A percentile compares a stretch with the other conserved stretches of the same genome.
phyloP scores from a whole-genome alignment of 257 asterid genomes.

The Jasminum sambac region DNA sequence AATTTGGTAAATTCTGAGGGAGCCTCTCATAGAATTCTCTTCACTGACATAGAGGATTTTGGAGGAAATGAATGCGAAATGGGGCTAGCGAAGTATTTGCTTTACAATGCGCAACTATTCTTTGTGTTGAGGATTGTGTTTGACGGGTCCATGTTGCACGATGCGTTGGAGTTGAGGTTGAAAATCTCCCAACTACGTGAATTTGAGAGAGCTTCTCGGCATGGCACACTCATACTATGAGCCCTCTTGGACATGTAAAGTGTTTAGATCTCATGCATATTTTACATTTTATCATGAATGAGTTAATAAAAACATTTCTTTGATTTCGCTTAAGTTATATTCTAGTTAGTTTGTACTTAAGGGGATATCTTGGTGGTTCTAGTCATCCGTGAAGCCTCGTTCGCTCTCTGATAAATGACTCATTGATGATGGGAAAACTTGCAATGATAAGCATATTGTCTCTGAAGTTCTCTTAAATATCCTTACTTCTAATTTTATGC shows the following conservation, averaged over 20 bases:
- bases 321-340: no score
- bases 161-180: neutral
- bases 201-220: constrained; percentile 16
- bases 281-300: no score
- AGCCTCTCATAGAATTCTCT: neutral
- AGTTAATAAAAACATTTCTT: no score
- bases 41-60: constrained; percentile 5
- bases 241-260: neutral
- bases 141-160: neutral
- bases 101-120: neutral
- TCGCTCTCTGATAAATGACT: no score
- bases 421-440: no score
- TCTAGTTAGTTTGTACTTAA: no score
- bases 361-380: no score
- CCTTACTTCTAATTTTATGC: no score
- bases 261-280: no score
- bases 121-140: neutral
- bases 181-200: constrained; percentile 3
- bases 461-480: no score
- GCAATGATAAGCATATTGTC: no score
- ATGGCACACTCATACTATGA: neutral
- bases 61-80: constrained; percentile 15
- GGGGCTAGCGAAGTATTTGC: constrained; percentile 25
- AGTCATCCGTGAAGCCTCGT: no score
- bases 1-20: neutral